These are phyloP conservation scores for Acer campestre DNA, from an alignment of 345 rosid genomes.

Conservation along the genomic window DNA sequence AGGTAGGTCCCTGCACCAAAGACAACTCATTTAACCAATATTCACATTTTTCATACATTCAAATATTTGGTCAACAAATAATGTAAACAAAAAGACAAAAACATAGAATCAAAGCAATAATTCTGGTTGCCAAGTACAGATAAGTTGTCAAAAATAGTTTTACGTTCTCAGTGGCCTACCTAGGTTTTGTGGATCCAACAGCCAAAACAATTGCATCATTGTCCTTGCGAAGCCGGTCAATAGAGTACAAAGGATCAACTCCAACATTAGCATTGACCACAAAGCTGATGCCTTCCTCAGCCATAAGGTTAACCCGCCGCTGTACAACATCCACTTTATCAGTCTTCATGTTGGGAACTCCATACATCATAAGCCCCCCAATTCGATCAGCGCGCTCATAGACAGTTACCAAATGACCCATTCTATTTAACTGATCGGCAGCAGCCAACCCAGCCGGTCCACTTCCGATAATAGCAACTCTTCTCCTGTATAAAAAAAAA, in stretches of 20 bases:
- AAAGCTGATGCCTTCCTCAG: slow-evolving; percentile 81
- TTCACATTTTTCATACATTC: background rate
- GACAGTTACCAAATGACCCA: slow-evolving; percentile 93
- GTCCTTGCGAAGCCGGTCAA: slow-evolving; percentile 68
- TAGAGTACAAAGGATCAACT: slow-evolving; percentile 69
- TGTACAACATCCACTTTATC: slow-evolving; percentile 92
- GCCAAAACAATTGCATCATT: slow-evolving; percentile 90
- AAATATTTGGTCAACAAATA: background rate
- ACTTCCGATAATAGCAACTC: slow-evolving; percentile 85
- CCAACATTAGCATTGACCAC: slow-evolving; percentile 94
- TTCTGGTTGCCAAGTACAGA: background rate
- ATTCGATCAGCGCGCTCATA: slow-evolving; percentile 97
- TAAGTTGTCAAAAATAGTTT: background rate
- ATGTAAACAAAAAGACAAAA: background rate
- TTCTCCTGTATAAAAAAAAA: slow-evolving; percentile 53
- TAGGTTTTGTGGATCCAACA: slow-evolving; percentile 96
- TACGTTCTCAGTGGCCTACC: slow-evolving; percentile 38
- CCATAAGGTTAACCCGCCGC: slow-evolving; percentile 92
- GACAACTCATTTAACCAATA: background rate
- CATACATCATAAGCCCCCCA: slow-evolving; percentile 99
- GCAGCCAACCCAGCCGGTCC: slow-evolving; percentile 99
- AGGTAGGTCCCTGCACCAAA: slow-evolving; percentile 87
- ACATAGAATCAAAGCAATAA: background rate
- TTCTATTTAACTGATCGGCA: slow-evolving; percentile 94
- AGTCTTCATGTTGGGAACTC: slow-evolving; percentile 99